Conservation (phyloP, 2,329 filamentous ascomycete genomes). For the Bipolaris sorokiniana region DNA sequence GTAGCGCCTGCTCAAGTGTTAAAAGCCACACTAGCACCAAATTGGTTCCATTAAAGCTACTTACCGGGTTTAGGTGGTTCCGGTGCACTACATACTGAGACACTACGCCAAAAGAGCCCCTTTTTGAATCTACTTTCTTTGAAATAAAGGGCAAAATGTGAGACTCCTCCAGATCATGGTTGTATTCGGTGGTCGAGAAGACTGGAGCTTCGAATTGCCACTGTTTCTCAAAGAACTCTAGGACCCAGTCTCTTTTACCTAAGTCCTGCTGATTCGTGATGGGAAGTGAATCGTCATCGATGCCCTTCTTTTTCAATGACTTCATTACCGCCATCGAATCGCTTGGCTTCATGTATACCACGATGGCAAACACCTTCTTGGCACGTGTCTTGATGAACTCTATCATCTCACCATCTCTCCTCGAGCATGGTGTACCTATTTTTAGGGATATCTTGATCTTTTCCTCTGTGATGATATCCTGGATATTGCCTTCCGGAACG, state of each 20-base stretch:
- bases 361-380: background rate
- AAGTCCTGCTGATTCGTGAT: background rate
- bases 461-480: background rate
- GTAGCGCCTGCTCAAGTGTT: background rate
- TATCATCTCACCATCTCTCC: background rate
- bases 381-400: background rate
- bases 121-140: background rate
- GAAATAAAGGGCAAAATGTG: conserved; percentile 8
- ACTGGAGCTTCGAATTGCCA: background rate
- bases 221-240: background rate
- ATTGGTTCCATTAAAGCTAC: background rate
- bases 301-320: background rate
- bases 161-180: background rate
- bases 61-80: conserved; percentile 11
- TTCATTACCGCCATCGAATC: background rate
- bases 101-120: conserved; percentile 18
- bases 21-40: background rate
- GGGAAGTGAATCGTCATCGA: background rate
- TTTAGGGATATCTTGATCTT: background rate
- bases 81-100: conserved; percentile 14
- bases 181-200: background rate
- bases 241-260: background rate
- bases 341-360: background rate
- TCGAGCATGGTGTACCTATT: background rate
- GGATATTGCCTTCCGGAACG: background rate